Evolutionary conservation across 2,329 filamentous ascomycete species (phyloP).

Genomic region (Fusarium sp.): DNA sequence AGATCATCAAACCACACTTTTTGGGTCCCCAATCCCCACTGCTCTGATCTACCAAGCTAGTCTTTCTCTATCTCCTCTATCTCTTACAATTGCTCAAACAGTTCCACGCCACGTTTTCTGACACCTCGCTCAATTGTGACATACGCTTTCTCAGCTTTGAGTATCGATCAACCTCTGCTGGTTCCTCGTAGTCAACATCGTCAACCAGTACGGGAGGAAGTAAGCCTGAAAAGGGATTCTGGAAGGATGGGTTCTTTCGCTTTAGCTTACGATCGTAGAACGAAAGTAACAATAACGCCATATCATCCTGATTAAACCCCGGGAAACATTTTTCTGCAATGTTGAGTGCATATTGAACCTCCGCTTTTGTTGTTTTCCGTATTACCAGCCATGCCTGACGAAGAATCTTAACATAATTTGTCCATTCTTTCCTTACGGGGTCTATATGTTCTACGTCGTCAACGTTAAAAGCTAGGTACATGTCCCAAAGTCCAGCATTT

Average conservation of each 20-base stretch:
- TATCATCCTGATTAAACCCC: background rate
- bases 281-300: background rate
- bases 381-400: rapidly evolving
- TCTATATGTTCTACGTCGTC: rapidly evolving
- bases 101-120: background rate
- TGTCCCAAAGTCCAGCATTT: rapidly evolving
- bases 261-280: background rate
- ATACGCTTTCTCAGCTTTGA: rapidly evolving
- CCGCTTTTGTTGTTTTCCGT: background rate
- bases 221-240: background rate
- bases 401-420: rapidly evolving
- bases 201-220: no score
- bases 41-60: rapidly evolving
- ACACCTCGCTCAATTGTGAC: rapidly evolving
- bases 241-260: background rate
- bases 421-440: background rate
- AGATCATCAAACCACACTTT: rapidly evolving
- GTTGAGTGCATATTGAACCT: rapidly evolving
- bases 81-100: background rate
- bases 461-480: background rate
- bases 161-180: background rate
- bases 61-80: background rate
- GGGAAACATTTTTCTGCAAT: background rate
- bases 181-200: rapidly evolving
- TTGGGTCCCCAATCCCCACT: rapidly evolving